A percentile compares a stretch with the other conserved stretches of the same genome.
Conservation (phyloP, 495 filamentous ascomycete genomes). For the Elaphomyces granulatus region DNA sequence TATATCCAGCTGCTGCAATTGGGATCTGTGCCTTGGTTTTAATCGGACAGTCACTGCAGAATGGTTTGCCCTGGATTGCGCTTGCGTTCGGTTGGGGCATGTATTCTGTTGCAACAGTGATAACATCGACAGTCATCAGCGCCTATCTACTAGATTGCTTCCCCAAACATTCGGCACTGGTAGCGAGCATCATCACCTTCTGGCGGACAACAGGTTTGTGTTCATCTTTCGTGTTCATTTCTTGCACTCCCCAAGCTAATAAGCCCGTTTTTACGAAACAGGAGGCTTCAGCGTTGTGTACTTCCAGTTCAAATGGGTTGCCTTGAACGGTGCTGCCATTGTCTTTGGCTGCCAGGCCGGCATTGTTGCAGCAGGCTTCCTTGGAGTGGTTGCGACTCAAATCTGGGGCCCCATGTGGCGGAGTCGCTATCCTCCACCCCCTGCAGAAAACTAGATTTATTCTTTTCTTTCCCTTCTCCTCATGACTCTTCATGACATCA, state of each 20-base stretch:
- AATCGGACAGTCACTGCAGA: slow-evolving; percentile 24
- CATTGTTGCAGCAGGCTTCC: slow-evolving; percentile 22
- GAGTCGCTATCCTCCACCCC: no score
- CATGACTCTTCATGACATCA: no score
- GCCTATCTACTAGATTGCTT: slow-evolving; percentile 30
- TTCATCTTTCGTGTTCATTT: no score
- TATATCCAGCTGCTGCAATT: slow-evolving; percentile 21
- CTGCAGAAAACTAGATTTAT: no score
- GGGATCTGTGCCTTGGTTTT: slow-evolving; percentile 21
- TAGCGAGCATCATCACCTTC: slow-evolving; percentile 29
- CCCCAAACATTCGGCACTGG: slow-evolving; percentile 26
- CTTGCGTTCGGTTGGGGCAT: slow-evolving; percentile 28
- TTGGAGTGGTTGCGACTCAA: no score
- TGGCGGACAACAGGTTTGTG: slow-evolving; percentile 31
- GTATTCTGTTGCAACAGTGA: no score
- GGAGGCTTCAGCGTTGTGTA: slow-evolving; percentile 35
- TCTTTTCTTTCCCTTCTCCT: no score
- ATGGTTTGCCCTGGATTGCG: slow-evolving; percentile 25
- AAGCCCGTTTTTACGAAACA: no score
- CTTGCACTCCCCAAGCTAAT: no score
- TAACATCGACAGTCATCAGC: slow-evolving; percentile 26
- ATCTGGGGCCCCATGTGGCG: no score
- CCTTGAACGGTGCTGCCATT: slow-evolving; percentile 23
- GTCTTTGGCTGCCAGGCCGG: slow-evolving; percentile 33
- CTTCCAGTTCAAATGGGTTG: slow-evolving; percentile 33